Evolutionary conservation across 768 basidiomycete species (phyloP).

Genomic region (Albatrellus ellisii): DNA sequence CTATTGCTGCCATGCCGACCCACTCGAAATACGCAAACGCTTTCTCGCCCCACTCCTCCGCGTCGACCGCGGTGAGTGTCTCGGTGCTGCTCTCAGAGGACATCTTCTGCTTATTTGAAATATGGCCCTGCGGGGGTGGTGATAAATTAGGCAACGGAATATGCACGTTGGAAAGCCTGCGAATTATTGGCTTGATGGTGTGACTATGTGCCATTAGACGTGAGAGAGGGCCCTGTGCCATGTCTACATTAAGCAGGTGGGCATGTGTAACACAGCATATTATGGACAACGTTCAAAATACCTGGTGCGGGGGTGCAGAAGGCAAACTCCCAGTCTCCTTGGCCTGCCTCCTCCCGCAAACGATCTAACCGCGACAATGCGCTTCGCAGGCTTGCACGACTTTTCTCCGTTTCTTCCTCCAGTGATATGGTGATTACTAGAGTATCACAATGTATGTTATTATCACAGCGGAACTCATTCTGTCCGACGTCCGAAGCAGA

Average conservation of each 20-base stretch:
- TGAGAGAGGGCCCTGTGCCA: slow-evolving; percentile 1
- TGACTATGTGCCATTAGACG: not conserved
- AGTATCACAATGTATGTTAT: not conserved
- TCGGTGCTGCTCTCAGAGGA: not conserved
- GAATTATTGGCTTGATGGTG: slow-evolving; percentile 16
- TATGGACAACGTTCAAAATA: not conserved
- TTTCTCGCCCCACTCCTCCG: slow-evolving; percentile 37
- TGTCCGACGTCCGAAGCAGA: slow-evolving; percentile 4
- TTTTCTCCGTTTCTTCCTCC: slow-evolving; percentile 5
- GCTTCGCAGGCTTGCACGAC: slow-evolving; percentile 1
- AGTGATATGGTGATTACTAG: not conserved
- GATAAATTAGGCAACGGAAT: slow-evolving; percentile 27
- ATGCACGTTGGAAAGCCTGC: slow-evolving; percentile 22
- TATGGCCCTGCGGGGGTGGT: slow-evolving; percentile 15
- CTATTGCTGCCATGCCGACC: slow-evolving; percentile 57
- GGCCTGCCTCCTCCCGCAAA: slow-evolving; percentile 8
- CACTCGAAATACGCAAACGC: slow-evolving; percentile 48
- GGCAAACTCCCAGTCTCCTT: slow-evolving; percentile 13
- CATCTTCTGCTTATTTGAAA: slow-evolving; percentile 6
- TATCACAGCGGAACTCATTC: not conserved
- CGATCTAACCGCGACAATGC: slow-evolving; percentile 8
- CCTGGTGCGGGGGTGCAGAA: slow-evolving; percentile 7
- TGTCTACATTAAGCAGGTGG: not conserved
- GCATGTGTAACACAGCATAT: slow-evolving; percentile 1
- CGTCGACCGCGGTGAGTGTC: not conserved